These are phyloP conservation scores for Miamiensis avidus DNA, from an alignment of 169 alveolate species.

Conservation along the genomic window DNA sequence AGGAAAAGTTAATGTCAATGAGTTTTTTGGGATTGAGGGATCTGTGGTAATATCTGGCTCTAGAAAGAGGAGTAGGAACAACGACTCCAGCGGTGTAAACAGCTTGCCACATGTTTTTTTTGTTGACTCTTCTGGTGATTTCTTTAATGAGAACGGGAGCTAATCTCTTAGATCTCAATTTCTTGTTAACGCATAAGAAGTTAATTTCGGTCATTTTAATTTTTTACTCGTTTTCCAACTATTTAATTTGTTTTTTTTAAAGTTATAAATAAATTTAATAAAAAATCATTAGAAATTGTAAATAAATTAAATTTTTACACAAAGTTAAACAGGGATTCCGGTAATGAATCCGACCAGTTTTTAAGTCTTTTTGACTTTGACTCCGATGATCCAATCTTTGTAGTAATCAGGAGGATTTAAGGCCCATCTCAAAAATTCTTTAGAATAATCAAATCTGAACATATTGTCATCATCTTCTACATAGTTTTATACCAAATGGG, in stretches of 20 bases:
- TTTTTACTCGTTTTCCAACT: constrained; percentile 33
- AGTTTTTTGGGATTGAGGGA: constrained; percentile 85
- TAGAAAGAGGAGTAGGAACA: constrained; percentile 95
- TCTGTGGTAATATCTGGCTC: constrained; percentile 91
- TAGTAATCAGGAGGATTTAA: constrained; percentile 90
- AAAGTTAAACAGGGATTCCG: constrained; percentile 91
- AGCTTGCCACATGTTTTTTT: constrained; percentile 96
- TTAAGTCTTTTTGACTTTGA: constrained; percentile 66
- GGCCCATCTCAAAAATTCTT: constrained; percentile 96
- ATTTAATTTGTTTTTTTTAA: background rate
- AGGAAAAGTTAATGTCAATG: constrained; percentile 74
- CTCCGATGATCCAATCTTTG: constrained; percentile 94
- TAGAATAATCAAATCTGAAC: constrained; percentile 97
- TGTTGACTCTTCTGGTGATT: constrained; percentile 96
- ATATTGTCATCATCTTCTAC: constrained; percentile 97
- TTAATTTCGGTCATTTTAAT: constrained; percentile 95
- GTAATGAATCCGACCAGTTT: constrained; percentile 94
- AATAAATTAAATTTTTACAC: constrained; percentile 42
- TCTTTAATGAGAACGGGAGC: constrained; percentile 95
- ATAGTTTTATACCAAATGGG: constrained; percentile 91
- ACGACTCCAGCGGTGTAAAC: constrained; percentile 97
- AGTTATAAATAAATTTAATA: background rate
- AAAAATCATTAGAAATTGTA: constrained; percentile 81
- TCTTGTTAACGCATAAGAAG: constrained; percentile 97
- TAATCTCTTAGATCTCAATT: constrained; percentile 94